Evolutionary conservation across 2,329 filamentous ascomycete species (phyloP).

Genomic region (Fusarium denticulatum): DNA sequence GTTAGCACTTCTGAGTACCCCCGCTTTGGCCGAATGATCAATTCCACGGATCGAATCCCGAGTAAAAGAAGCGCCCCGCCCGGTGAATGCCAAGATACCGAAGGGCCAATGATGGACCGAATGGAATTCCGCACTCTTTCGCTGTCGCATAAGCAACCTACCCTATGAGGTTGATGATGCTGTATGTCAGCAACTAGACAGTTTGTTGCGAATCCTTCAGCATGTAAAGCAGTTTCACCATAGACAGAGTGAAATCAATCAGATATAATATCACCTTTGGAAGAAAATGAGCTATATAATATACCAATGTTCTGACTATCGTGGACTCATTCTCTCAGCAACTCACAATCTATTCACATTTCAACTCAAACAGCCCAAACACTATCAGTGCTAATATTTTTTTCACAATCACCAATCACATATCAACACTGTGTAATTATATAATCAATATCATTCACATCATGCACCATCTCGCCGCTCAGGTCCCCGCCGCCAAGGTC

Average conservation of each 20-base stretch:
- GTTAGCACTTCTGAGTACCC: rapidly evolving
- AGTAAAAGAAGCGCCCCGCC: background rate
- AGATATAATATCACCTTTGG: no score
- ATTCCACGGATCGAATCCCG: background rate
- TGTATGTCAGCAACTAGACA: background rate
- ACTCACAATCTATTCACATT: no score
- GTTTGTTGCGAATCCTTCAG: background rate
- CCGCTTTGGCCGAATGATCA: rapidly evolving
- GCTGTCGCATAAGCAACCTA: background rate
- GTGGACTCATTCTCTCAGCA: background rate
- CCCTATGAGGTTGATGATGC: background rate
- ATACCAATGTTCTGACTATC: rapidly evolving
- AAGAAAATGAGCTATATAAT: background rate
- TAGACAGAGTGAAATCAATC: background rate
- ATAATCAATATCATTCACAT: background rate
- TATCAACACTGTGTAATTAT: no score
- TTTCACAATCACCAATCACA: no score
- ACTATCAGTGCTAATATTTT: no score
- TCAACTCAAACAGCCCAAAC: no score
- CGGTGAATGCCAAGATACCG: slow-evolving; percentile 24
- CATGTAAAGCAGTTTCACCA: background rate
- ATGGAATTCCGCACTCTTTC: background rate
- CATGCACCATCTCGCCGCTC: slow-evolving; percentile 32
- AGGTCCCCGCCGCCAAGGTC: slow-evolving; percentile 27
- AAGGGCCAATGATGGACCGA: background rate